These are phyloP conservation scores for Taphrina communis DNA, from an alignment of 1,139 yeast genomes.

Conservation along the genomic window DNA sequence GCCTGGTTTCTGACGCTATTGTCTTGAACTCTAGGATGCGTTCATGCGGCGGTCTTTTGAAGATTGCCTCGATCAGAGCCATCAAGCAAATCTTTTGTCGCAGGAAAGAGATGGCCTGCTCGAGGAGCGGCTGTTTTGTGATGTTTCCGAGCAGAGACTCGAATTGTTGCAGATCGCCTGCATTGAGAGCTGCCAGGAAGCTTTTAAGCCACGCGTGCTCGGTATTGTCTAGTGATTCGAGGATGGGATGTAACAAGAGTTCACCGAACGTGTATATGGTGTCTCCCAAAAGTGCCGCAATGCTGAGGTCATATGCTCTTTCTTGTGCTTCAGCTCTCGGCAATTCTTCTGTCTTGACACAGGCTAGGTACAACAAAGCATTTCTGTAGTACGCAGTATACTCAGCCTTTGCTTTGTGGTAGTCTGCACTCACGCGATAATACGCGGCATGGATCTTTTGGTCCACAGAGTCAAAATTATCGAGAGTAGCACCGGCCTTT, in stretches of 20 bases:
- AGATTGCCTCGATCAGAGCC: slow-evolving; percentile 87
- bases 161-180: slow-evolving; percentile 74
- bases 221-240: slow-evolving; percentile 61
- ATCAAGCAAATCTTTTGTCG: slow-evolving; percentile 90
- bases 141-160: slow-evolving; percentile 57
- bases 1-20: slow-evolving; percentile 75
- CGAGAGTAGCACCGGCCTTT: slow-evolving; percentile 63
- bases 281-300: slow-evolving; percentile 90
- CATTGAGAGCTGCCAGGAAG: slow-evolving; percentile 70
- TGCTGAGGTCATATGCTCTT: slow-evolving; percentile 79
- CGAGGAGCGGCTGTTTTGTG: slow-evolving; percentile 65
- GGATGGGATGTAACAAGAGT: slow-evolving; percentile 84
- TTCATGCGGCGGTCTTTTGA: slow-evolving; percentile 74
- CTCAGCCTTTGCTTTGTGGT: slow-evolving; percentile 71
- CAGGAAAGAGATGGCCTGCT: slow-evolving; percentile 67
- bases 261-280: slow-evolving; percentile 95
- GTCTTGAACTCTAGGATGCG: slow-evolving; percentile 75
- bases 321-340: slow-evolving; percentile 61
- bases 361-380: slow-evolving; percentile 66
- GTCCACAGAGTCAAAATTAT: slow-evolving; percentile 66
- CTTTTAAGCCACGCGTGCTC: slow-evolving; percentile 75
- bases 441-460: slow-evolving; percentile 79
- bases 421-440: slow-evolving; percentile 79
- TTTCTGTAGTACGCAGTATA: slow-evolving; percentile 79
- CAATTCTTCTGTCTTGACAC: slow-evolving; percentile 60